Base-by-base conservation (phyloP, 78 protist genomes). In the Pigoraptor vietnamica region DNA sequence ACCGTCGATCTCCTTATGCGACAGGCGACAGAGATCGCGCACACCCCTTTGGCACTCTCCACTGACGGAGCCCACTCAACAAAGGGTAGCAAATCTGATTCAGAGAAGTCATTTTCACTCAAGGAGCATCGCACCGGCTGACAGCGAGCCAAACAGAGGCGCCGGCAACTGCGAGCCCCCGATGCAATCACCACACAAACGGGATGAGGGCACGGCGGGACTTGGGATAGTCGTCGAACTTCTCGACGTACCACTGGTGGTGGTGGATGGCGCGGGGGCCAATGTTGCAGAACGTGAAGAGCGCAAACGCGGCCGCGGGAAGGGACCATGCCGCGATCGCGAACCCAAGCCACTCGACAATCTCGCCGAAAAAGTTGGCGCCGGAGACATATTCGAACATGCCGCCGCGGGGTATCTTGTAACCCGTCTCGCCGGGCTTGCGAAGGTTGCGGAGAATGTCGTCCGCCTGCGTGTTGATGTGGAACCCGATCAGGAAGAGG, bases 291-390 rank as follows among this genome's bases (percentile, higher is more conserved):
- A 37, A 0, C 1, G 94, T 93, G 37, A 48, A 88, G 38, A 91
- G 24, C 0, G 90, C 94, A 38, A 95, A 95, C 0, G 96, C 92
- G 24, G 67, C 9, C 19, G 90, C 92, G 1, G 55, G 9, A 33
- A 32, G 90, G 39, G 91, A n/a, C 6, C 86, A 2, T 0, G 92
- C 24, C 0, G 96, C 96, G 1, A 95, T 33, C 0, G 95, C 95
- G 40, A 82, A 94, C 34, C 97, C 97, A 1, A 23, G 1, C 97
- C 97, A 95, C 92, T 94, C 97, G 40, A 94, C 37, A 23, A 91
- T 34, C 90, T 95, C 97, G 36, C 96, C 97, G 23, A 93, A 89
- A 67, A 90, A 95, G 90, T 95, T 95, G 33, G 97, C 95, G 37
- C 92, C 40, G 0, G 96, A 92, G 33, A 95, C 97, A 48, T 48